Evolutionary conservation across 257 asterid species (phyloP).

Genomic region (Solanum corneliomulleri): DNA sequence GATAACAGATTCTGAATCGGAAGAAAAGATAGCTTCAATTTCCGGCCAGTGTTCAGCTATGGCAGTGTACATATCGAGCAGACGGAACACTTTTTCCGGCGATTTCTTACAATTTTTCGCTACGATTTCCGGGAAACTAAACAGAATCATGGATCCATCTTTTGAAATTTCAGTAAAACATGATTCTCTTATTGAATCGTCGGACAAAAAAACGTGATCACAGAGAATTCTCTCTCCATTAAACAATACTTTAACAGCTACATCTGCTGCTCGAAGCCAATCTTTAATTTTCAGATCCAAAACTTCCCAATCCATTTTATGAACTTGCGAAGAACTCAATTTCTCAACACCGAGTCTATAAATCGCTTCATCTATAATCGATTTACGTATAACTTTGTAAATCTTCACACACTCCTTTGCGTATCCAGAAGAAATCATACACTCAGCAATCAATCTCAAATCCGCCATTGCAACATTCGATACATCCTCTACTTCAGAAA

Average conservation of each 20-base stretch:
- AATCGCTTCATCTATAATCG: conserved; percentile 76
- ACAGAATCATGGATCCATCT: conserved; percentile 57
- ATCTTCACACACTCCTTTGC: conserved; percentile 55
- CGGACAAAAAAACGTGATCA: conserved; percentile 53
- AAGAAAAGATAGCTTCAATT: conserved; percentile 58
- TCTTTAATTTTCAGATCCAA: conserved; percentile 30
- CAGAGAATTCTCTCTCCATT: conserved; percentile 62
- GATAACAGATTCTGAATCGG: conserved; percentile 25
- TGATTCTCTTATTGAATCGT: conserved; percentile 56
- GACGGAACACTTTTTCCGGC: conserved; percentile 52
- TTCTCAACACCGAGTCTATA: conserved; percentile 60
- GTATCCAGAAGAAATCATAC: conserved; percentile 71
- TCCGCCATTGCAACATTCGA: conserved; percentile 54
- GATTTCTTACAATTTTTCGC: conserved; percentile 32
- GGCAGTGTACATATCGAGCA: conserved; percentile 66
- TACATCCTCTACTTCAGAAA: conserved; percentile 53
- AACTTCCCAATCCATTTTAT: conserved; percentile 52
- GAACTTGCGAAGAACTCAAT: conserved; percentile 28
- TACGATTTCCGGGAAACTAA: conserved; percentile 54
- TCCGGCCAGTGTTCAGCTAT: conserved; percentile 56
- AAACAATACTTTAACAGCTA: conserved; percentile 41
- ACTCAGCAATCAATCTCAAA: conserved; percentile 53
- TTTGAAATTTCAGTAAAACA: conserved; percentile 44
- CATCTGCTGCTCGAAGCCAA: conserved; percentile 39
- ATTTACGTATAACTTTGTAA: conserved; percentile 60